phyloP scores from a whole-genome alignment of 1,284 basidiomycete species.

The Inonotus obliquus region DNA sequence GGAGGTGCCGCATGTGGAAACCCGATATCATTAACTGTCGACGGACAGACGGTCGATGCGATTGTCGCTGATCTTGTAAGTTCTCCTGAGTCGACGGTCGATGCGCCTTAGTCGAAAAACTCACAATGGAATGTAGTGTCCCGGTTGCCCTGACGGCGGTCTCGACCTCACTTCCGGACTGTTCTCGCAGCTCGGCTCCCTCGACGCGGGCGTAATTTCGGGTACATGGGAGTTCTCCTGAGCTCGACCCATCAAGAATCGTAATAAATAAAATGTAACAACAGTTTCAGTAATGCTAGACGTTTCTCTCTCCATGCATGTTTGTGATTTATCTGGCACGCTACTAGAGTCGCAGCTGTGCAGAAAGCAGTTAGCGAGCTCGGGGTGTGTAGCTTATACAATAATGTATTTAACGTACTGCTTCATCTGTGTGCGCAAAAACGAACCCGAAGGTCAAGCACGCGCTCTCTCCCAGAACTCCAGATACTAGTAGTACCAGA shows the following conservation, averaged over 20 bases:
- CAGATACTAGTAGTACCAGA: no score
- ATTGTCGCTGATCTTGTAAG: not conserved
- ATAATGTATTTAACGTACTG: no score
- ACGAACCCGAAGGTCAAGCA: no score
- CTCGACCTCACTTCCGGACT: constrained; percentile 32
- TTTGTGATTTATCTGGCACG: not conserved
- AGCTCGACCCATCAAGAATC: not conserved
- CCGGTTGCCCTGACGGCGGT: constrained; percentile 63
- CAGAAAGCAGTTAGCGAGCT: no score
- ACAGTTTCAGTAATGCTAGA: not conserved
- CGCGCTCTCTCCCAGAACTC: no score
- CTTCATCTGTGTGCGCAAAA: no score
- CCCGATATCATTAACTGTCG: not conserved
- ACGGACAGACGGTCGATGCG: not conserved
- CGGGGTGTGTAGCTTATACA: no score
- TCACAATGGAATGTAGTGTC: constrained; percentile 49
- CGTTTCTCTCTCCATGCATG: not conserved
- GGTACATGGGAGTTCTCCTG: constrained; percentile 2
- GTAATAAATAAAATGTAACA: not conserved
- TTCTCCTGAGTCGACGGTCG: not conserved
- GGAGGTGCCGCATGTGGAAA: not conserved
- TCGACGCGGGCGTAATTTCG: constrained; percentile 4
- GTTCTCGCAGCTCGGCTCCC: constrained; percentile 12
- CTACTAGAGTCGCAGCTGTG: no score
- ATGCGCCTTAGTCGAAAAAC: not conserved